These are phyloP conservation scores for Pseudotsuga menziesii DNA, from an alignment of 75 land plant genomes.

Conservation along the genomic window DNA sequence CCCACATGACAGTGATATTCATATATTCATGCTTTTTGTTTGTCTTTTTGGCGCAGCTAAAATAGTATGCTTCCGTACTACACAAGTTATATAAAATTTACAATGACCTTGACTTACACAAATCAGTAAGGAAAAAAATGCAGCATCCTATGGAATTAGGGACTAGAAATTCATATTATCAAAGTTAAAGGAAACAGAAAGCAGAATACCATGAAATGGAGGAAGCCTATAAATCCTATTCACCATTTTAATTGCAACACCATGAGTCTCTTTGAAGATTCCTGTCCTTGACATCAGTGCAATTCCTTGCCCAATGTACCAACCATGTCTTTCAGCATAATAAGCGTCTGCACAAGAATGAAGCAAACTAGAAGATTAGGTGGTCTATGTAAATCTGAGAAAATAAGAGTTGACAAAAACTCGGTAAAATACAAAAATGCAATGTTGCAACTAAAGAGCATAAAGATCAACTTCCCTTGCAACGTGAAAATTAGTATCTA, in stretches of 20 bases:
- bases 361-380: neutral
- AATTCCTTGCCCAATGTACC: conserved; percentile 87
- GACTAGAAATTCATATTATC: neutral
- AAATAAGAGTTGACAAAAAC: neutral
- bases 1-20: no score
- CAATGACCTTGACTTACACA: neutral
- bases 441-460: neutral
- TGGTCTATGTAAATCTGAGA: neutral
- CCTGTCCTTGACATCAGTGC: conserved; percentile 78
- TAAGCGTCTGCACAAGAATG: conserved; percentile 48
- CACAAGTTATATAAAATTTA: neutral
- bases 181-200: conserved; percentile 2
- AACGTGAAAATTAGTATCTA: neutral
- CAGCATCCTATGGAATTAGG: neutral
- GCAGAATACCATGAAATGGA: conserved; percentile 70
- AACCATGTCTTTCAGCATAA: conserved; percentile 45
- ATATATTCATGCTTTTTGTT: no score
- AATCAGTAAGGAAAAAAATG: conserved; percentile 4
- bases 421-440: neutral
- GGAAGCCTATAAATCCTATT: conserved; percentile 75
- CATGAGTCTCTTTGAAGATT: conserved; percentile 74
- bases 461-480: neutral
- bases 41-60: neutral
- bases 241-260: conserved; percentile 82
- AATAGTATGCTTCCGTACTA: neutral